Evolutionary conservation across 2,329 filamentous ascomycete species (phyloP).

Genomic region (Penicillium sp.): DNA sequence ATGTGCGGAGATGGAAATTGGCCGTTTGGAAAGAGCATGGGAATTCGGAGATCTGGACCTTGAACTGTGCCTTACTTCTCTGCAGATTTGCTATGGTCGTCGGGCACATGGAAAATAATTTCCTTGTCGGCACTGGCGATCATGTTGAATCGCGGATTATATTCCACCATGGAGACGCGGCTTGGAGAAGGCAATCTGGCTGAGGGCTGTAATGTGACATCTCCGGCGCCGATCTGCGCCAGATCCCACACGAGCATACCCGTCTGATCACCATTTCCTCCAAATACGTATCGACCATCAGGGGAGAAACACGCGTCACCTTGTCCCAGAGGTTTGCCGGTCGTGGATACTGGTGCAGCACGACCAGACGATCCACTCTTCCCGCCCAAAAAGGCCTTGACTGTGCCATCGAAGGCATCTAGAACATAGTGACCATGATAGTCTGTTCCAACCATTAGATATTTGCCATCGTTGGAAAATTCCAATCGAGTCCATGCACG

Average conservation of each 20-base stretch:
- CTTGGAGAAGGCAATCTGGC: conserved; percentile 48
- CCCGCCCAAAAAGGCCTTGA: conserved; percentile 69
- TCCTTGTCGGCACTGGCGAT: conserved; percentile 88
- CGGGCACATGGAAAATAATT: conserved; percentile 73
- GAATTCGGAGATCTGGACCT: not conserved
- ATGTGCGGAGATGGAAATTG: not conserved
- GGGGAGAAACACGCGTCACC: conserved; percentile 86
- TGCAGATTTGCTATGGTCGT: conserved; percentile 48
- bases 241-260: conserved; percentile 88
- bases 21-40: not conserved
- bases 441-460: conserved; percentile 77
- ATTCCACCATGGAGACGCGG: conserved; percentile 72
- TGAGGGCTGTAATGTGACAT: conserved; percentile 51
- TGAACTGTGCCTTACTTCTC: conserved; percentile 30
- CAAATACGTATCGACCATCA: conserved; percentile 84
- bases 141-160: conserved; percentile 90
- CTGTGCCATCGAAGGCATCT: conserved; percentile 82
- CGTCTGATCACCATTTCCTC: conserved; percentile 66
- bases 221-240: conserved; percentile 54
- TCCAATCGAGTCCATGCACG: conserved; percentile 80
- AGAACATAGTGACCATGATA: conserved; percentile 84
- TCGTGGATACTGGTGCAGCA: conserved; percentile 52
- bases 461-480: conserved; percentile 94
- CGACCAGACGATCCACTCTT: conserved; percentile 50
- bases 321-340: conserved; percentile 54